A percentile compares a stretch with the other conserved stretches of the same genome.
Conservation (phyloP, 2,329 filamentous ascomycete genomes). For the Penicillium sp. region DNA sequence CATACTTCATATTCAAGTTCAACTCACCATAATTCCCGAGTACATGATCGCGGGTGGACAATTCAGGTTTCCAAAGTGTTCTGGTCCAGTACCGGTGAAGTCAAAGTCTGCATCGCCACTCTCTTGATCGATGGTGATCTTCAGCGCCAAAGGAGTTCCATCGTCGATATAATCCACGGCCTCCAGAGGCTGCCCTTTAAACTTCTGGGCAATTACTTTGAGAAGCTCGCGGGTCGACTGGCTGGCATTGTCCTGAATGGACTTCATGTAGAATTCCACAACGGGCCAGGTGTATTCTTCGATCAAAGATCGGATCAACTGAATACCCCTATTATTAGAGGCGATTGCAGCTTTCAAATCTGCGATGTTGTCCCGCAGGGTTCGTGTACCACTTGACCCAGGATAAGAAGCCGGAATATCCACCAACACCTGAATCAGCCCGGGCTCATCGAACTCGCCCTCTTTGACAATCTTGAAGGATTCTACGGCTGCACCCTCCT, state of each 20-base stretch:
- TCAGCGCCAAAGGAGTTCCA: conserved; percentile 69
- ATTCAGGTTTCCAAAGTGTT: conserved; percentile 61
- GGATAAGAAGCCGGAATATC: conserved; percentile 68
- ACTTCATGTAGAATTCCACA: conserved; percentile 9
- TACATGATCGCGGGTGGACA: conserved; percentile 72
- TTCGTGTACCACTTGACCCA: conserved; percentile 72
- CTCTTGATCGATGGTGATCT: conserved; percentile 67
- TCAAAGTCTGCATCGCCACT: conserved; percentile 72
- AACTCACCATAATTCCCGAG: conserved; percentile 74
- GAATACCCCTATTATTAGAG: conserved; percentile 44
- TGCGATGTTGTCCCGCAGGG: conserved; percentile 48
- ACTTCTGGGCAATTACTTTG: neutral
- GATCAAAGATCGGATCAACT: conserved; percentile 37
- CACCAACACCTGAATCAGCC: conserved; percentile 64
- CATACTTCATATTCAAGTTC: neutral
- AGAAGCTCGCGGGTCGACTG: conserved; percentile 2
- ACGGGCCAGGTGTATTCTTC: conserved; percentile 56
- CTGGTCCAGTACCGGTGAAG: conserved; percentile 64
- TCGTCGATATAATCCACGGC: conserved; percentile 80
- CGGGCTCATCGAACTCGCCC: conserved; percentile 36
- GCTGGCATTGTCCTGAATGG: conserved; percentile 9
- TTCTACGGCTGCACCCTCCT: conserved; percentile 40
- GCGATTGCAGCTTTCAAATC: conserved; percentile 49
- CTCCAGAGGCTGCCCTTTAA: neutral
- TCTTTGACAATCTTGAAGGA: conserved; percentile 32